A percentile compares a stretch with the other conserved stretches of the same genome.
phyloP scores from a whole-genome alignment of 2,329 filamentous ascomycete species.

The Tetracladium maxilliforme region DNA sequence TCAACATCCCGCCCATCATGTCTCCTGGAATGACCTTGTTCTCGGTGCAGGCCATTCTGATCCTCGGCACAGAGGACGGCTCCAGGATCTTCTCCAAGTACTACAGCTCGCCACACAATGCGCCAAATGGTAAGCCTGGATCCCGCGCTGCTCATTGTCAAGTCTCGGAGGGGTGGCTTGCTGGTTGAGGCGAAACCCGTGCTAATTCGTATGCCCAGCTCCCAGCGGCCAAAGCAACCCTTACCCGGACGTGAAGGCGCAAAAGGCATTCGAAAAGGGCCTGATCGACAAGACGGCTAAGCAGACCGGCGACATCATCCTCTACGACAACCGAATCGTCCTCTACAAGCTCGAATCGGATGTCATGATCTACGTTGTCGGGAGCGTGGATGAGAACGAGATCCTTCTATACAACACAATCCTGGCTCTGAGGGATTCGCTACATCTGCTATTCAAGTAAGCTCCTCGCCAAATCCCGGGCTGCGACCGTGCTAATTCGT shows the following conservation, averaged over 20 bases:
- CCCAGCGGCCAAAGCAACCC: too few species aligned
- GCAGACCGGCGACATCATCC: conserved; percentile 87
- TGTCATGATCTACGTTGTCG: conserved; percentile 91
- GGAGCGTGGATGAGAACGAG: conserved; percentile 87
- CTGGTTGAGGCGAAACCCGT: conserved; percentile 15
- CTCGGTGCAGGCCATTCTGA: conserved; percentile 63
- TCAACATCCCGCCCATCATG: conserved; percentile 35
- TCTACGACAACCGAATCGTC: conserved; percentile 93
- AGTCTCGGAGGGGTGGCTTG: conserved; percentile 3
- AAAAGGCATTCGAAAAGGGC: conserved; percentile 94
- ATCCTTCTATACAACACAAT: conserved; percentile 92
- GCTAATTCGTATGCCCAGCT: conserved; percentile 39
- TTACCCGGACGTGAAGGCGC: conserved; percentile 80
- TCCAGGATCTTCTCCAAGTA: conserved; percentile 90
- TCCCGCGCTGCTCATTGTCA: conserved; percentile 4
- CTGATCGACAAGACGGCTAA: conserved; percentile 92
- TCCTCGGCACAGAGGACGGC: conserved; percentile 75
- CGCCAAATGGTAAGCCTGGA: too few species aligned
- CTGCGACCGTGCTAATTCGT: not conserved
- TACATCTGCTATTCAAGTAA: conserved; percentile 87
- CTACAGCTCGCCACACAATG: conserved; percentile 56
- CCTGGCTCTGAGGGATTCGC: conserved; percentile 74
- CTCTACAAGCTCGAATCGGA: conserved; percentile 98
- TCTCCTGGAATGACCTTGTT: conserved; percentile 62
- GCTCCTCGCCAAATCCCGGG: conserved; percentile 11